A percentile compares a stretch with the other conserved stretches of the same genome.
These are phyloP conservation scores for Fusarium sp. DNA, from an alignment of 2,329 filamentous ascomycete species.

Conservation along the genomic window DNA sequence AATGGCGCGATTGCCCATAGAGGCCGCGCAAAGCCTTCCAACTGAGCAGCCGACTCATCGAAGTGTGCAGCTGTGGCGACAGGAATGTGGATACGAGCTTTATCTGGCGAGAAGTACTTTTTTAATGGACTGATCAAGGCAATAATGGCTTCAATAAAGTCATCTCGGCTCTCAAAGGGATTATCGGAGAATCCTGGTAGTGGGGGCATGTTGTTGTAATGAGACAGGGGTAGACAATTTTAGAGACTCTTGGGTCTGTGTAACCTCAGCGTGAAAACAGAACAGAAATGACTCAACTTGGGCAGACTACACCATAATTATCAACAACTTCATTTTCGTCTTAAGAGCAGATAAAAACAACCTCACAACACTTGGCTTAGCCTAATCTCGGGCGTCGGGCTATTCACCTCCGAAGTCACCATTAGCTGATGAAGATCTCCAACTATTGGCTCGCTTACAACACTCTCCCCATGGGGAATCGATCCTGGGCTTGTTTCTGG, in stretches of 20 bases:
- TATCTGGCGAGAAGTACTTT: conserved; percentile 51
- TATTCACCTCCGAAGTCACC: conserved; percentile 22
- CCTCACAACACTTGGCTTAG: neutral
- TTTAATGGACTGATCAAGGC: conserved; percentile 54
- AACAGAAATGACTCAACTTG: neutral
- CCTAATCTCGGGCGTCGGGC: conserved; percentile 34
- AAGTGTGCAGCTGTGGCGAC: conserved; percentile 58
- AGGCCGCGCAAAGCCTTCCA: conserved; percentile 61
- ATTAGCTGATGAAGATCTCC: neutral
- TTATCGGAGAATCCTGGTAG: conserved; percentile 59
- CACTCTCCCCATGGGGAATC: conserved; percentile 20
- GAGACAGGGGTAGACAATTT: neutral
- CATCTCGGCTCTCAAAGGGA: conserved; percentile 52
- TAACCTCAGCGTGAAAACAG: neutral
- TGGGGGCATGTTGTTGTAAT: conserved; percentile 51
- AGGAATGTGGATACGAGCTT: conserved; percentile 56
- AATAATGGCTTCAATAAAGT: conserved; percentile 53
- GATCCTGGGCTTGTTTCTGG: neutral
- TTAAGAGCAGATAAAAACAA: neutral
- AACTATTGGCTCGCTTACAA: conserved; percentile 33
- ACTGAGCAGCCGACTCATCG: conserved; percentile 59
- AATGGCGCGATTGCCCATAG: conserved; percentile 54
- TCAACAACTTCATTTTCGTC: neutral
- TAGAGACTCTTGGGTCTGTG: neutral
- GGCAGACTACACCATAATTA: neutral